These are phyloP conservation scores for Cetradonia linearis DNA, from an alignment of 495 filamentous ascomycete genomes.

Conservation along the genomic window DNA sequence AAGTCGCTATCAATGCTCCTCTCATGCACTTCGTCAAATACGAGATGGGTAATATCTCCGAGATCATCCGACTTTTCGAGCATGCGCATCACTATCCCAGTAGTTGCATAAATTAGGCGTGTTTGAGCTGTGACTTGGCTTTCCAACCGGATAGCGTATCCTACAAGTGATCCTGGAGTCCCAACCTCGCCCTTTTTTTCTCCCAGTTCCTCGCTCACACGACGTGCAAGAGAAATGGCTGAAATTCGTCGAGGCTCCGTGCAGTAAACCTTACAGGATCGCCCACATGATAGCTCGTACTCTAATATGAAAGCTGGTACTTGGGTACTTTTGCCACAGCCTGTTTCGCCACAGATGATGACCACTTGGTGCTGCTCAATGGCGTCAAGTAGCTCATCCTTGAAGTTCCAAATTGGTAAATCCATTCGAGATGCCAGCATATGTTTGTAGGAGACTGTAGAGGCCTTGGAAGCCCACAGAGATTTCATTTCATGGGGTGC, in stretches of 20 bases:
- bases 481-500: slow-evolving; percentile 43
- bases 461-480: slow-evolving; percentile 61
- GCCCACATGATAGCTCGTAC: slow-evolving; percentile 69
- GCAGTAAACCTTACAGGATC: slow-evolving; percentile 82
- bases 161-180: slow-evolving; percentile 71
- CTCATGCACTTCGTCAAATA: slow-evolving; percentile 61
- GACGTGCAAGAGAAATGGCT: slow-evolving; percentile 78
- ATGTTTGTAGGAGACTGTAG: slow-evolving; percentile 41
- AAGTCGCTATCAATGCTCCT: slow-evolving; percentile 94
- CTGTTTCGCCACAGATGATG: slow-evolving; percentile 91
- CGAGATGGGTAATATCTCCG: slow-evolving; percentile 77
- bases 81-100: slow-evolving; percentile 95
- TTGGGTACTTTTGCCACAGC: slow-evolving; percentile 95
- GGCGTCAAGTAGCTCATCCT: slow-evolving; percentile 58
- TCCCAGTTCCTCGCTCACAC: slow-evolving; percentile 90
- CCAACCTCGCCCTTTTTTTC: slow-evolving; percentile 74
- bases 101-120: slow-evolving; percentile 72
- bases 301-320: slow-evolving; percentile 88
- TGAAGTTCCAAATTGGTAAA: slow-evolving; percentile 83
- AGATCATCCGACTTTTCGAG: slow-evolving; percentile 78
- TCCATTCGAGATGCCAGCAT: slow-evolving; percentile 51
- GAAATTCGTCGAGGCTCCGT: slow-evolving; percentile 96
- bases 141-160: slow-evolving; percentile 88
- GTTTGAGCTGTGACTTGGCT: slow-evolving; percentile 72
- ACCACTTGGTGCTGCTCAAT: slow-evolving; percentile 70